Conservation (phyloP, 768 basidiomycete species). For the Mycena filopes region DNA sequence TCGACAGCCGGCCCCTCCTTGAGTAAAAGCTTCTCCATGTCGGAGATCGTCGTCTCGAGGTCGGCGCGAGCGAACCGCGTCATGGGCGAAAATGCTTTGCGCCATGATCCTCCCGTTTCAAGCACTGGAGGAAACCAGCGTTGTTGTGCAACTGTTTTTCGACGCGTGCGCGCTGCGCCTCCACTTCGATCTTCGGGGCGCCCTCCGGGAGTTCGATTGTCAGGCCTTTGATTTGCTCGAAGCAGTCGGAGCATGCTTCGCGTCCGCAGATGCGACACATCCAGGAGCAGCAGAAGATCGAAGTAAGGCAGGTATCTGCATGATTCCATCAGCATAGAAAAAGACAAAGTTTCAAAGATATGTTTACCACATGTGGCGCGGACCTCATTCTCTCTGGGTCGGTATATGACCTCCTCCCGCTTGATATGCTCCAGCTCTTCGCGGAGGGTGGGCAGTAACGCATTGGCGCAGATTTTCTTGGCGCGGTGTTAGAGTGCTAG, state of each 20-base stretch:
- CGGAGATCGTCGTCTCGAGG: slow-evolving; percentile 69
- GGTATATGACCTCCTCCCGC: slow-evolving; percentile 67
- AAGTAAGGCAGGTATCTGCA: slow-evolving; percentile 92
- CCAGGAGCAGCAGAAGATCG: slow-evolving; percentile 90
- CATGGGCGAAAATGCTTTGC: slow-evolving; percentile 80
- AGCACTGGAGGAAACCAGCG: slow-evolving; percentile 81
- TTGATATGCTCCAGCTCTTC: slow-evolving; percentile 72
- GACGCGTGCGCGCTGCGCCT: slow-evolving; percentile 59
- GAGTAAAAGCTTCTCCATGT: slow-evolving; percentile 70
- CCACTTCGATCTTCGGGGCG: slow-evolving; percentile 58
- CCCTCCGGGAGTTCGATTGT: slow-evolving; percentile 60
- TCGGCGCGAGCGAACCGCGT: slow-evolving; percentile 78
- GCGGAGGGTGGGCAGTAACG: slow-evolving; percentile 73
- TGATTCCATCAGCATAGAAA: slow-evolving; percentile 9
- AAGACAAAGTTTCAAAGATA: slow-evolving; percentile 18
- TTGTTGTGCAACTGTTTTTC: slow-evolving; percentile 73
- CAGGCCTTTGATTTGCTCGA: slow-evolving; percentile 71
- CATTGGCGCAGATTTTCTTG: slow-evolving; percentile 74
- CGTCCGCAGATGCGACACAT: slow-evolving; percentile 93
- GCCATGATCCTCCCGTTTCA: slow-evolving; percentile 75
- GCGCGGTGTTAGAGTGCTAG: slow-evolving; percentile 26
- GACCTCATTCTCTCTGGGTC: slow-evolving; percentile 83
- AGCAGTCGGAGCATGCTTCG: slow-evolving; percentile 90
- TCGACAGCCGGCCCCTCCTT: slow-evolving; percentile 22
- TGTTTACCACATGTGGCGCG: slow-evolving; percentile 84